Conservation (phyloP, 2,329 filamentous ascomycete genomes). For the Pseudopithomyces maydicus region DNA sequence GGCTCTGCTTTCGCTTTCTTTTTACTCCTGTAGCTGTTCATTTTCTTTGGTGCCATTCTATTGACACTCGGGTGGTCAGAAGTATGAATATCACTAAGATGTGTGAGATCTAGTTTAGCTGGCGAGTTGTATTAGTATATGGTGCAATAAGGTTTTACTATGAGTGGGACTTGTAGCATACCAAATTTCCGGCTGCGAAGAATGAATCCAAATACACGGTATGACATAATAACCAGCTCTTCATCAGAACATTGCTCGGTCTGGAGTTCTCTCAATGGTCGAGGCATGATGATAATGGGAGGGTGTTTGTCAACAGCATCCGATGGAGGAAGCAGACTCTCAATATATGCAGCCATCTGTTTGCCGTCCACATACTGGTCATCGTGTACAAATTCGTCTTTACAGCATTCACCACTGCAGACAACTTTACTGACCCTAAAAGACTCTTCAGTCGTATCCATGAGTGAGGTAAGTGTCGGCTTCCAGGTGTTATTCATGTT, state of each 20-base stretch:
- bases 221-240: conserved; percentile 6
- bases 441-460: background rate
- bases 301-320: conserved; percentile 4
- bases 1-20: background rate
- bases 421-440: background rate
- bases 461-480: background rate
- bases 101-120: conserved; percentile 6
- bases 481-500: background rate
- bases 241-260: background rate
- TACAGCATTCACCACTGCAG: conserved; percentile 9
- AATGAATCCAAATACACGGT: conserved; percentile 15
- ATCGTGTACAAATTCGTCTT: conserved; percentile 2
- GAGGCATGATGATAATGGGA: conserved; percentile 6
- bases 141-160: background rate
- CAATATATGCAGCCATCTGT: conserved; percentile 1
- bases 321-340: background rate
- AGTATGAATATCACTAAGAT: conserved; percentile 1
- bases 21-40: background rate
- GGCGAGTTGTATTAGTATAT: background rate
- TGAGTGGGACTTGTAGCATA: background rate
- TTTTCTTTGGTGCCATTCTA: background rate
- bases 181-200: conserved; percentile 15
- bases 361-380: conserved; percentile 8
- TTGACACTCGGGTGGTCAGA: background rate
- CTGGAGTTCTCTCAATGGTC: conserved; percentile 1